A percentile compares a stretch with the other conserved stretches of the same genome.
These are phyloP conservation scores for Dioscorea zingiberensis DNA, from an alignment of 106 monocot genomes.

Conservation along the genomic window DNA sequence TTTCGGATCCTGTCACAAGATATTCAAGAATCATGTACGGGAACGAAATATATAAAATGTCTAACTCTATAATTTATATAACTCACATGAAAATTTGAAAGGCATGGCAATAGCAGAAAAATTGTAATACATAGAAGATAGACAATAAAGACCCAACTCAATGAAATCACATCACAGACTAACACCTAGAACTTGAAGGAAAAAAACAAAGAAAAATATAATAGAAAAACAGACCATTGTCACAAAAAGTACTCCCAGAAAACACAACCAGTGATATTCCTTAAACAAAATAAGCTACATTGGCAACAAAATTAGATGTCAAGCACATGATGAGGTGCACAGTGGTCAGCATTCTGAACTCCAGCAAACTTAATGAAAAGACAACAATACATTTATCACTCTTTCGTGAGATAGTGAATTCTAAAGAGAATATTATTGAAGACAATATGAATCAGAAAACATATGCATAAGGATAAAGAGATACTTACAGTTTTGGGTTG, in stretches of 20 bases:
- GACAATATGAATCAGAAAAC: background rate
- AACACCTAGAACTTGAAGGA: too few relatives aligned
- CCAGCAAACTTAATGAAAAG: background rate
- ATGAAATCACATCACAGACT: too few relatives aligned
- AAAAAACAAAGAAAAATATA: too few relatives aligned
- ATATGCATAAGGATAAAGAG: background rate
- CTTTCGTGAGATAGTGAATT: background rate
- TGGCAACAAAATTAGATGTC: too few relatives aligned
- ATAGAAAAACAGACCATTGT: too few relatives aligned
- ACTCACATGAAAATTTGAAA: background rate
- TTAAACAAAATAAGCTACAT: too few relatives aligned
- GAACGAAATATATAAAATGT: background rate
- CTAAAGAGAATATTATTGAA: background rate
- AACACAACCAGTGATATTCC: too few relatives aligned
- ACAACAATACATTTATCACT: background rate
- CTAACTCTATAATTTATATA: background rate
- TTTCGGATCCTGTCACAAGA: constrained; percentile 72
- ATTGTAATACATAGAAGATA: too few relatives aligned
- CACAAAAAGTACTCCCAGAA: too few relatives aligned
- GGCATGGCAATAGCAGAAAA: too few relatives aligned
- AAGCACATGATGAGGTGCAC: too few relatives aligned
- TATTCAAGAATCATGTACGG: background rate
- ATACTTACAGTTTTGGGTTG: constrained; percentile 91
- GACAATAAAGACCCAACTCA: too few relatives aligned
- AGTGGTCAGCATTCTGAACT: background rate